Evolutionary conservation across 352 stramenopile genomes (phyloP).

Genomic region (Phytophthora foliorum): DNA sequence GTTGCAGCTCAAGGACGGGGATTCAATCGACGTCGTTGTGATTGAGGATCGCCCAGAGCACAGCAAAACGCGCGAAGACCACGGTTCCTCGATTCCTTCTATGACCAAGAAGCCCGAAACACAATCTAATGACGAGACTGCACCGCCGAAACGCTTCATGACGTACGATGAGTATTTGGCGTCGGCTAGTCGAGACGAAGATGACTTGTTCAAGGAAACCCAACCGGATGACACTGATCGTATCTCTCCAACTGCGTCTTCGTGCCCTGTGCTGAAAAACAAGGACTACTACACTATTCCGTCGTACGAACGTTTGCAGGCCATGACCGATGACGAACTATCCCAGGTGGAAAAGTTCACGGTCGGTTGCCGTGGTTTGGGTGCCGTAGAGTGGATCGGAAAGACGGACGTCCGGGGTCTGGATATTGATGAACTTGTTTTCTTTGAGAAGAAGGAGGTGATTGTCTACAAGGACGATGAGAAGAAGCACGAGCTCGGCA

Average conservation of each 20-base stretch:
- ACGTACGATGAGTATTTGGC: slow-evolving; percentile 86
- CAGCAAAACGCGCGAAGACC: slow-evolving; percentile 42
- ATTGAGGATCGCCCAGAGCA: slow-evolving; percentile 59
- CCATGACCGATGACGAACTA: slow-evolving; percentile 80
- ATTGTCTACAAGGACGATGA: slow-evolving; percentile 89
- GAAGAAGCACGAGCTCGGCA: slow-evolving; percentile 83
- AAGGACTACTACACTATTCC: slow-evolving; percentile 84
- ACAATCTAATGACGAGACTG: slow-evolving; percentile 29
- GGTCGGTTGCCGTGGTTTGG: slow-evolving; percentile 81
- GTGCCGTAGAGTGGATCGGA: slow-evolving; percentile 85
- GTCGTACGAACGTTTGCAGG: slow-evolving; percentile 70
- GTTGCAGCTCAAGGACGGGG: slow-evolving; percentile 68
- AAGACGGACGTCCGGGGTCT: slow-evolving; percentile 84
- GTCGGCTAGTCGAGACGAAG: slow-evolving; percentile 64
- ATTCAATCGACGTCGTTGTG: slow-evolving; percentile 76
- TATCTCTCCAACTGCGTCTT: slow-evolving; percentile 34
- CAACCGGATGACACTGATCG: slow-evolving; percentile 11
- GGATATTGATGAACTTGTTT: slow-evolving; percentile 80
- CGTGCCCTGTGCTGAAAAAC: slow-evolving; percentile 79
- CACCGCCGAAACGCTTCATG: slow-evolving; percentile 71
- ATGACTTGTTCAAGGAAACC: slow-evolving; percentile 49
- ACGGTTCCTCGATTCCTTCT: slow-evolving; percentile 27
- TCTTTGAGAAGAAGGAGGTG: slow-evolving; percentile 89
- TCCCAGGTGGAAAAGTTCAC: slow-evolving; percentile 79
- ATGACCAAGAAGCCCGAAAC: slow-evolving; percentile 47